A percentile compares a stretch with the other conserved stretches of the same genome.
phyloP scores from a whole-genome alignment of 1,139 yeast species.

The Zygosaccharomyces pseudobailii region DNA sequence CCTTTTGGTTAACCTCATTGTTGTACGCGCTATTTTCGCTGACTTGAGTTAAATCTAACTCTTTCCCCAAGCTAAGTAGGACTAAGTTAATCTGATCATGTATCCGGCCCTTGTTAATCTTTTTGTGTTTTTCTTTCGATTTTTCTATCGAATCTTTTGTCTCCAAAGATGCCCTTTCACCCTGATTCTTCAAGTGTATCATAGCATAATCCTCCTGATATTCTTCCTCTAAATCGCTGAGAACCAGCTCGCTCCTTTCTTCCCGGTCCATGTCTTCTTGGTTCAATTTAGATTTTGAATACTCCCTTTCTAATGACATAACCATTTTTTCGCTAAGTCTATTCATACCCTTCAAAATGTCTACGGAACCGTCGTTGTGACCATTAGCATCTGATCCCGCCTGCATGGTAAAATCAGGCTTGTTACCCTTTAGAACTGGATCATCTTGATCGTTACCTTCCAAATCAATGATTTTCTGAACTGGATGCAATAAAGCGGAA shows the following conservation, averaged over 20 bases:
- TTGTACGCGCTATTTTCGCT: constrained; percentile 21
- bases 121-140: constrained; percentile 11
- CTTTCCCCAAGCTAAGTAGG: constrained; percentile 16
- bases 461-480: constrained; percentile 63
- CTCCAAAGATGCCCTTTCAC: constrained; percentile 24
- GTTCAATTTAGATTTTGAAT: constrained; percentile 34
- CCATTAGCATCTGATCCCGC: constrained; percentile 51
- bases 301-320: constrained; percentile 45
- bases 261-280: constrained; percentile 34
- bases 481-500: constrained; percentile 38
- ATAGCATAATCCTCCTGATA: constrained; percentile 49
- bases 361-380: constrained; percentile 41
- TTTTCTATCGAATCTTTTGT: constrained; percentile 19
- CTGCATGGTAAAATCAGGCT: constrained; percentile 88
- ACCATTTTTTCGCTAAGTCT: constrained; percentile 80
- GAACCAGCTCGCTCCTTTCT: constrained; percentile 48
- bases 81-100: constrained; percentile 48
- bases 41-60: constrained; percentile 28
- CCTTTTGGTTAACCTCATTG: constrained; percentile 28
- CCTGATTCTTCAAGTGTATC: constrained; percentile 44
- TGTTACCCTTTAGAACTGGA: constrained; percentile 69
- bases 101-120: constrained; percentile 30
- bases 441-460: constrained; percentile 80
- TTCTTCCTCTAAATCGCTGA: constrained; percentile 44
- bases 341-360: constrained; percentile 84